These are phyloP conservation scores for Oryza coarctata DNA, from an alignment of 176 grass and related monocot species.

Conservation along the genomic window DNA sequence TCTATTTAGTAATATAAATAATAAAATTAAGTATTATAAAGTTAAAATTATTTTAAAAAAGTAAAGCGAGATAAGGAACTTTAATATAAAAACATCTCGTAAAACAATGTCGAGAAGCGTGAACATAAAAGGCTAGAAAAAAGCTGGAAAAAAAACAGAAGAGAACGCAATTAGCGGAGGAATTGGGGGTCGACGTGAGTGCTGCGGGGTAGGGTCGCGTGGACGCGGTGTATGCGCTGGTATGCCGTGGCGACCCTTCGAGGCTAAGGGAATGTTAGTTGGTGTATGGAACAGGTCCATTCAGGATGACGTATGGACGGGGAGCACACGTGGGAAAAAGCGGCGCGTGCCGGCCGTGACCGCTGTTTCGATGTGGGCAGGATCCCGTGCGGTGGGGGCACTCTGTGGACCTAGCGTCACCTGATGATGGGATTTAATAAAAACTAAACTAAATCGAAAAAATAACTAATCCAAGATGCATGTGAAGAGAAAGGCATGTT, in stretches of 20 bases:
- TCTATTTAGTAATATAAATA: no score
- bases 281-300: neutral
- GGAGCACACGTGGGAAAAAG: slow-evolving; percentile 39
- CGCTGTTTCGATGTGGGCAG: neutral
- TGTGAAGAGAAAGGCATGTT: no score
- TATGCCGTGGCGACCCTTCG: neutral
- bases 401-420: slow-evolving; percentile 11
- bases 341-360: slow-evolving; percentile 32
- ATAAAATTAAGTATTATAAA: no score
- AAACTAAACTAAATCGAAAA: no score
- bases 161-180: no score
- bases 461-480: no score
- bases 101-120: no score
- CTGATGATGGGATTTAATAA: neutral
- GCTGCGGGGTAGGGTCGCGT: neutral
- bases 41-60: no score
- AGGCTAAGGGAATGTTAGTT: neutral
- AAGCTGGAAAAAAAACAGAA: no score
- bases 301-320: neutral
- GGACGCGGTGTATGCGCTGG: neutral
- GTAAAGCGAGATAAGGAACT: no score
- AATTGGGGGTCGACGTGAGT: neutral
- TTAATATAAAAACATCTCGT: no score
- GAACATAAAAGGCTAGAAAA: no score
- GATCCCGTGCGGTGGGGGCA: slow-evolving; percentile 41